A percentile compares a stretch with the other conserved stretches of the same genome.
phyloP scores from a whole-genome alignment of 2,329 filamentous ascomycete genomes.

The Pestalotiopsis sp. region DNA sequence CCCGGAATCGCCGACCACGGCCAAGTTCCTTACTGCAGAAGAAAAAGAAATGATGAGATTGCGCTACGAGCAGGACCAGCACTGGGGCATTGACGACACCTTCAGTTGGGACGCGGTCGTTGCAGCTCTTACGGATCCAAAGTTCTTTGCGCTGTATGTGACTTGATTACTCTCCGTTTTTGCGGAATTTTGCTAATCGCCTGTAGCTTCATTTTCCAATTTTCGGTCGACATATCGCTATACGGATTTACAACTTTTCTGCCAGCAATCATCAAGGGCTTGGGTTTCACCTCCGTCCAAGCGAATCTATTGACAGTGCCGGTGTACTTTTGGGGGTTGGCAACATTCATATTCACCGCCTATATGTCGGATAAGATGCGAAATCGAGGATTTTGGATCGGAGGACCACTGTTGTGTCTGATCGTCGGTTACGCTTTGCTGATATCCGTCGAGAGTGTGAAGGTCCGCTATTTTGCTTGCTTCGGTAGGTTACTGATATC shows the following conservation, averaged over 20 bases:
- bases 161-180: neutral
- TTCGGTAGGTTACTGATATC: conserved; percentile 18
- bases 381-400: conserved; percentile 26
- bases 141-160: conserved; percentile 31
- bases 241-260: conserved; percentile 38
- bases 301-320: conserved; percentile 40
- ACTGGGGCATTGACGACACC: conserved; percentile 28
- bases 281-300: conserved; percentile 34
- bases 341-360: conserved; percentile 27
- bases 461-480: conserved; percentile 29
- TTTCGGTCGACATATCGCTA: conserved; percentile 35
- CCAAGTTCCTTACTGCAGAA: conserved; percentile 30
- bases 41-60: conserved; percentile 29
- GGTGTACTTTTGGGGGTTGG: conserved; percentile 29
- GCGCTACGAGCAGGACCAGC: conserved; percentile 27
- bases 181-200: neutral
- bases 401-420: conserved; percentile 25
- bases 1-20: conserved; percentile 27
- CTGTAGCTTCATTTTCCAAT: conserved; percentile 28
- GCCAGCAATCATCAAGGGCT: conserved; percentile 35
- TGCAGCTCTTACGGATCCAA: conserved; percentile 30
- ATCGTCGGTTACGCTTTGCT: conserved; percentile 32
- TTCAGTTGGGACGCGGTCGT: conserved; percentile 26
- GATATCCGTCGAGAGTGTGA: conserved; percentile 29
- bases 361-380: conserved; percentile 27